phyloP scores from a whole-genome alignment of 2,329 filamentous ascomycete species.

The Aspergillus terreus region DNA sequence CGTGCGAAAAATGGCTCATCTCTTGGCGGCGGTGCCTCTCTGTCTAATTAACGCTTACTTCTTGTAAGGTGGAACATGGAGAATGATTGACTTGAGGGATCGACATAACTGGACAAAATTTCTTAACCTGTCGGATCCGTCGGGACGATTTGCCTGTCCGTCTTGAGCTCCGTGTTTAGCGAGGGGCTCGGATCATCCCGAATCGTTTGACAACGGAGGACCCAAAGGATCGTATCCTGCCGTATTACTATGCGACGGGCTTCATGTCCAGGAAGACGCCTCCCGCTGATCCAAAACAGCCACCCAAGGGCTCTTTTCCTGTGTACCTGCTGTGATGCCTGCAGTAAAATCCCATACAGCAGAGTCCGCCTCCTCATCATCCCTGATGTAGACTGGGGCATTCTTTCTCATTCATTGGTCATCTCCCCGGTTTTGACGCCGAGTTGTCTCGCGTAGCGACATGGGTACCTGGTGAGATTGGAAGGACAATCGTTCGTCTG shows the following conservation, averaged over 20 bases:
- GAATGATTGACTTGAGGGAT: constrained; percentile 1
- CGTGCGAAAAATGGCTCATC: constrained; percentile 6
- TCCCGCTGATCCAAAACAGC: constrained; percentile 3
- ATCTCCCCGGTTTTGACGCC: background rate
- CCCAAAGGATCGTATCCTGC: background rate
- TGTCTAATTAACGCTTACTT: constrained; percentile 3
- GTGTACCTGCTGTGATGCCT: background rate
- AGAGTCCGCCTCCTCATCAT: background rate
- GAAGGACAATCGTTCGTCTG: background rate
- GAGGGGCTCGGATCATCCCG: constrained; percentile 12
- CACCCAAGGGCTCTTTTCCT: background rate
- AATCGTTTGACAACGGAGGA: background rate
- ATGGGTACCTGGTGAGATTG: background rate
- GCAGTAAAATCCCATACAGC: background rate
- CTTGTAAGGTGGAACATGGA: constrained; percentile 1
- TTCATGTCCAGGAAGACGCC: background rate
- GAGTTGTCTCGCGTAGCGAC: background rate
- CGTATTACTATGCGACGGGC: background rate
- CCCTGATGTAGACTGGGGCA: background rate
- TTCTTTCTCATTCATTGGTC: background rate
- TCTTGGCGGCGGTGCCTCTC: background rate
- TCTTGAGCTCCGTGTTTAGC: background rate
- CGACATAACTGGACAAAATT: background rate
- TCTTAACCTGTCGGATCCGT: background rate
- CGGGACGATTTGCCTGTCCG: constrained; percentile 3